Conservation (phyloP, 2,329 filamentous ascomycete species). For the Exophiala spinifera region DNA sequence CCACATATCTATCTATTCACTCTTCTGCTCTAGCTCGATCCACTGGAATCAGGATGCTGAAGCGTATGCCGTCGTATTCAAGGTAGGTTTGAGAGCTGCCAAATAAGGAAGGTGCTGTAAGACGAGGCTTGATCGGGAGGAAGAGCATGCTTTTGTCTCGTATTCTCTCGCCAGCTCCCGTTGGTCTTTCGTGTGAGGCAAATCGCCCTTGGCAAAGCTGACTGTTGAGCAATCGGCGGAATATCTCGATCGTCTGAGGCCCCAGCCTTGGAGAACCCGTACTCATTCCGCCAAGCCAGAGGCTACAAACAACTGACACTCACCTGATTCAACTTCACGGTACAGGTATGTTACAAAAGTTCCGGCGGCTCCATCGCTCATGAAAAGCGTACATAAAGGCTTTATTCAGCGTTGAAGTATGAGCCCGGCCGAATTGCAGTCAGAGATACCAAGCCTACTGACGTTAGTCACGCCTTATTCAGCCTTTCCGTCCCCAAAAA, state of each 20-base stretch:
- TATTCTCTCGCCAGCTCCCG: too few relatives aligned
- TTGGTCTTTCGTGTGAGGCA: too few relatives aligned
- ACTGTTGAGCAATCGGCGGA: neutral
- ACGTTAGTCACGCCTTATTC: conserved; percentile 22
- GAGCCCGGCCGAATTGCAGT: too few relatives aligned
- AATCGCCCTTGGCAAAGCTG: neutral
- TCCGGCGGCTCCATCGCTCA: too few relatives aligned
- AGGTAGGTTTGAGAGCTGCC: neutral
- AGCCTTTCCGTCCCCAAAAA: conserved; percentile 4
- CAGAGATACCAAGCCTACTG: too few relatives aligned
- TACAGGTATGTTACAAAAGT: too few relatives aligned
- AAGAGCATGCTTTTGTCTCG: too few relatives aligned
- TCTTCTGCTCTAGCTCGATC: neutral
- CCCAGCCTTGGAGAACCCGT: neutral
- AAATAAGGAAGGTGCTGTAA: neutral
- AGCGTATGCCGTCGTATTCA: neutral
- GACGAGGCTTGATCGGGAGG: neutral
- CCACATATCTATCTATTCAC: too few relatives aligned
- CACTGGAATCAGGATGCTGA: neutral
- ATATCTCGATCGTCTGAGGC: neutral
- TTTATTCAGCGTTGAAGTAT: too few relatives aligned
- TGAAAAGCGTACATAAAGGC: too few relatives aligned
- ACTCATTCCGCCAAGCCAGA: neutral
- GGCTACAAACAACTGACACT: too few relatives aligned
- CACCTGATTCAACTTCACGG: too few relatives aligned